phyloP scores from a whole-genome alignment of 148 eudicot genomes.

The Mesembryanthemum crystallinum region DNA sequence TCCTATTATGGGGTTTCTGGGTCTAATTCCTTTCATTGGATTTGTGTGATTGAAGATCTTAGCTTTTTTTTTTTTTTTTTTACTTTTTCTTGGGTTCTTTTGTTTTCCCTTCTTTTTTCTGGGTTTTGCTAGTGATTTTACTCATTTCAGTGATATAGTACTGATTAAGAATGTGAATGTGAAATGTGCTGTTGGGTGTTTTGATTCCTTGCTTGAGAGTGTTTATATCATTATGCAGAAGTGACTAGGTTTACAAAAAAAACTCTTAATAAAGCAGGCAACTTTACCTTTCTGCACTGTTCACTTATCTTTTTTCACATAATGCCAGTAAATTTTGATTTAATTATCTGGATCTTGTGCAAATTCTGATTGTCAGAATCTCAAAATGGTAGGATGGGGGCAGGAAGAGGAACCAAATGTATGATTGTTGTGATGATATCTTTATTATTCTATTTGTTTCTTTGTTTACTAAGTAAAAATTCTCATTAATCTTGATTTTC shows the following conservation, averaged over 20 bases:
- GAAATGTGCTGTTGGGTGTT: slow-evolving; percentile 14
- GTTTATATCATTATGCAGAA: slow-evolving; percentile 20
- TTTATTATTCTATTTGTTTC: neutral
- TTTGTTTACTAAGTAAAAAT: slow-evolving; percentile 4
- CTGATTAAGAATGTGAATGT: neutral
- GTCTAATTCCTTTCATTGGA: slow-evolving; percentile 48
- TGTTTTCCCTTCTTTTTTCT: too few species aligned
- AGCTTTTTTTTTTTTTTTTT: slow-evolving; percentile 28
- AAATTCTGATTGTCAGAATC: slow-evolving; percentile 32
- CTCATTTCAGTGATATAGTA: neutral
- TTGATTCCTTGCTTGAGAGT: slow-evolving; percentile 42
- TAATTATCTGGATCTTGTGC: slow-evolving; percentile 25
- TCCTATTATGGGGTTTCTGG: slow-evolving; percentile 13
- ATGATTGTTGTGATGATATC: slow-evolving; percentile 23
- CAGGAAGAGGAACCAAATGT: neutral
- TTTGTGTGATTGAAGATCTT: slow-evolving; percentile 51
- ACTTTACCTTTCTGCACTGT: slow-evolving; percentile 26
- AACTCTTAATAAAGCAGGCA: slow-evolving; percentile 21
- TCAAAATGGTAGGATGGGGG: neutral
- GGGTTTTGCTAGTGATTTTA: slow-evolving; percentile 18
- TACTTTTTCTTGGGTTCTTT: slow-evolving; percentile 15
- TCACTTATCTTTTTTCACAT: slow-evolving; percentile 21
- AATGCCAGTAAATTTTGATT: slow-evolving; percentile 9
- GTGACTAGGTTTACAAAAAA: neutral
- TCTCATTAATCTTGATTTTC: neutral